Evolutionary conservation across 768 basidiomycete species (phyloP).

Genomic region (Auriculariales sp.): DNA sequence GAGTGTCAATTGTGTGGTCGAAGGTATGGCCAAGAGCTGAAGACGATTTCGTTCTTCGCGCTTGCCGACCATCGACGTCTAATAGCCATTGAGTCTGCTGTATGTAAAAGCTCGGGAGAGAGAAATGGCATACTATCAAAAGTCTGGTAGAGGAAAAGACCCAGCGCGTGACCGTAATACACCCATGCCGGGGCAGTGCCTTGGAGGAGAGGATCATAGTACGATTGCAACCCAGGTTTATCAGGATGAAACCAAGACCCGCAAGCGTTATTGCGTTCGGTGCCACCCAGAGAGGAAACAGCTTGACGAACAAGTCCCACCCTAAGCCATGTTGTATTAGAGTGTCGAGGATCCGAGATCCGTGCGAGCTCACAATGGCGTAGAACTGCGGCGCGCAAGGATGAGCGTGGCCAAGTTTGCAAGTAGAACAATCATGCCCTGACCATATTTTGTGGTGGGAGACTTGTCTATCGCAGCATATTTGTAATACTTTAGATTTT

Average conservation of each 20-base stretch:
- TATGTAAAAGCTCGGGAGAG: not conserved
- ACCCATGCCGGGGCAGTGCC: constrained; percentile 7
- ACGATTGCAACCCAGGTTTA: constrained; percentile 2
- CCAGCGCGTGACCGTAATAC: constrained; percentile 6
- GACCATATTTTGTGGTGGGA: constrained; percentile 6
- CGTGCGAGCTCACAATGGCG: constrained; percentile 3
- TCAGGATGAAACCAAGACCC: constrained; percentile 6
- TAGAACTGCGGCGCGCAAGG: not conserved
- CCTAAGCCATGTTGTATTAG: not conserved
- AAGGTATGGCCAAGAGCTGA: constrained; percentile 9
- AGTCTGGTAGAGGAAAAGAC: constrained; percentile 9
- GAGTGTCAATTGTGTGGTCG: constrained; percentile 9
- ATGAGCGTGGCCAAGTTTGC: not conserved
- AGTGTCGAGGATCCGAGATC: not conserved
- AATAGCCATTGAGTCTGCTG: not conserved
- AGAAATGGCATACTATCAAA: constrained; percentile 6
- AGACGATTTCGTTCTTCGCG: constrained; percentile 6
- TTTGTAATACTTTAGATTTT: not conserved
- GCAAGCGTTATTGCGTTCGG: constrained; percentile 8
- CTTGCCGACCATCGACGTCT: constrained; percentile 11
- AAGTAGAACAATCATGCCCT: not conserved
- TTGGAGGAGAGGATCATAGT: constrained; percentile 4
- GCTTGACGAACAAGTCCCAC: constrained; percentile 6
- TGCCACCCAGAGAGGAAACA: constrained; percentile 8
- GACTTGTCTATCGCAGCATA: constrained; percentile 4